phyloP scores from a whole-genome alignment of 1,284 basidiomycete species.

The Cryptococcus jaspeensis region DNA sequence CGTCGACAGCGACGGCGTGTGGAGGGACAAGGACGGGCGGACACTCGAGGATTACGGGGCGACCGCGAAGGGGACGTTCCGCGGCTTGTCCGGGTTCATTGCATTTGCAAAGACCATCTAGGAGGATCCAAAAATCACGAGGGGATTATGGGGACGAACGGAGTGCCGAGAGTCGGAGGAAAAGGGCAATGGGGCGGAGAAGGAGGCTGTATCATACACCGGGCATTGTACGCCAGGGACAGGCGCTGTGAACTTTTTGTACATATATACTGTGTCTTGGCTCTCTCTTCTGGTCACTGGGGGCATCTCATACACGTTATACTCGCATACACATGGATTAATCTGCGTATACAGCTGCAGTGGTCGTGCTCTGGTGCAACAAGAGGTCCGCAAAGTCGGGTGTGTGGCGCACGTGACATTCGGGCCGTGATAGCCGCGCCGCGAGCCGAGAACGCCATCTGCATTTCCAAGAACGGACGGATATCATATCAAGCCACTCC shows the following conservation, averaged over 20 bases:
- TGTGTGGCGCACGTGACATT: no score
- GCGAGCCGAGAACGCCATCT: no score
- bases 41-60: slow-evolving; percentile 49
- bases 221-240: no score
- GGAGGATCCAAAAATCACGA: background rate
- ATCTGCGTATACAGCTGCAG: no score
- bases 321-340: background rate
- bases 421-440: no score
- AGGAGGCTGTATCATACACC: background rate
- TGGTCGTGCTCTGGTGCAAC: no score
- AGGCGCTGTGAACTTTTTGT: background rate
- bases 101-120: slow-evolving; percentile 42
- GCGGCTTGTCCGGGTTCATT: slow-evolving; percentile 43
- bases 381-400: no score
- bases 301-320: background rate
- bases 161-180: background rate
- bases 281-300: no score
- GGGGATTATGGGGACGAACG: background rate
- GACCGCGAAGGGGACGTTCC: slow-evolving; percentile 40
- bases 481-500: background rate
- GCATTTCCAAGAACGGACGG: no score
- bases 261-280: background rate
- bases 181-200: background rate
- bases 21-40: slow-evolving; percentile 61
- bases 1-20: slow-evolving; percentile 65